phyloP scores from a whole-genome alignment of 1,284 basidiomycete genomes.

The Exobasidium rhododendri region DNA sequence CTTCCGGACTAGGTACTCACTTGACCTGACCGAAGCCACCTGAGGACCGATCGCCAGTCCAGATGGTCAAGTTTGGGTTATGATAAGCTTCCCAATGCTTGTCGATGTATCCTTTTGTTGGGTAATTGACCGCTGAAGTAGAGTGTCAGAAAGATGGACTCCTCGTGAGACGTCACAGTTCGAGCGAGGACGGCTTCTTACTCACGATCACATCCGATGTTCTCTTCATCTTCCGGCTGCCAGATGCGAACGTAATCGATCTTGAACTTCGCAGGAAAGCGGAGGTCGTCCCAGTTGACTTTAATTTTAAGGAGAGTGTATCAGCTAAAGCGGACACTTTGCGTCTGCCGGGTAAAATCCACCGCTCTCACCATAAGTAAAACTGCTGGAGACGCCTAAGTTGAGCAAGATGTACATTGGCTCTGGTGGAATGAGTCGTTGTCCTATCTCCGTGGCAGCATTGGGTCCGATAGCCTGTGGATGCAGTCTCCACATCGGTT shows the following conservation, averaged over 20 bases:
- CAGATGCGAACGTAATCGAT: constrained; percentile 45
- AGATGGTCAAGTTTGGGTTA: constrained; percentile 48
- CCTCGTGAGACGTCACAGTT: too few species aligned
- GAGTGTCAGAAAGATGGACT: too few species aligned
- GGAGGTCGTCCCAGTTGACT: constrained; percentile 45
- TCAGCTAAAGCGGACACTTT: too few species aligned
- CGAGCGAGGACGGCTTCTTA: too few species aligned
- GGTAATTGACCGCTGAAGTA: constrained; percentile 19
- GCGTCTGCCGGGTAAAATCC: too few species aligned
- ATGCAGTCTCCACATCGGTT: constrained; percentile 59
- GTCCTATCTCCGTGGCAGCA: constrained; percentile 6
- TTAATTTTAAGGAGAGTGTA: constrained; percentile 47
- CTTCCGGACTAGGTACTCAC: background rate
- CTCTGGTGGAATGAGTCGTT: constrained; percentile 67
- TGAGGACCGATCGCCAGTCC: constrained; percentile 19
- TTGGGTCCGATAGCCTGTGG: constrained; percentile 10
- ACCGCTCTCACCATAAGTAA: constrained; percentile 17
- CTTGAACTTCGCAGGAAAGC: constrained; percentile 56
- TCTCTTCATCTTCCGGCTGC: constrained; percentile 33
- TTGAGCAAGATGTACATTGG: constrained; percentile 47
- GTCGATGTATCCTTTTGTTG: constrained; percentile 49
- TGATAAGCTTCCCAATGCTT: constrained; percentile 45
- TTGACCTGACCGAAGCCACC: background rate
- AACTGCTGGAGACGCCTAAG: constrained; percentile 39
- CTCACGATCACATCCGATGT: constrained; percentile 51